These are phyloP conservation scores for Batkoa obscura DNA, from an alignment of 371 early-diverging fungal species.

Conservation along the genomic window DNA sequence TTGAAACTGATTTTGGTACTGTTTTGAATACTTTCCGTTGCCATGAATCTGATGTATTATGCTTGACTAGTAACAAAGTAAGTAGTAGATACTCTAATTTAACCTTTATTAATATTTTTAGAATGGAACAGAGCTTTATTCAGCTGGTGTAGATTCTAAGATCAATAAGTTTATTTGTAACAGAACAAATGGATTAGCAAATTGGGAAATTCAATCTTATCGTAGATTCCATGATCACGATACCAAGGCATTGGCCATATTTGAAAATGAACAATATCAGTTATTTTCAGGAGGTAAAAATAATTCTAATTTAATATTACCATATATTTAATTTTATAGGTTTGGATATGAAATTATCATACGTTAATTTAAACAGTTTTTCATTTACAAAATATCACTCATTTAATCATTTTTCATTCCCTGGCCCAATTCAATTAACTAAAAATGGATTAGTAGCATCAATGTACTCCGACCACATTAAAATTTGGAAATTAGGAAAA, in stretches of 20 bases:
- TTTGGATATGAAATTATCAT: not conserved
- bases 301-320: too few relatives aligned
- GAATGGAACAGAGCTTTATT: constrained; percentile 51
- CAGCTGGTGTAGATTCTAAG: constrained; percentile 79
- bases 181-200: not conserved
- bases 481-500: constrained; percentile 7
- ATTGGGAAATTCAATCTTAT: constrained; percentile 9
- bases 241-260: constrained; percentile 13
- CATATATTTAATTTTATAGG: not conserved
- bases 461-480: not conserved
- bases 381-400: not conserved
- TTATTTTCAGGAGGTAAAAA: too few relatives aligned
- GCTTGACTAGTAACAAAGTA: constrained; percentile 39
- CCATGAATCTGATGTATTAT: constrained; percentile 76
- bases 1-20: constrained; percentile 53
- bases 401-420: not conserved
- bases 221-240: constrained; percentile 12
- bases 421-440: not conserved
- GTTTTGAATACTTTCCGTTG: constrained; percentile 42
- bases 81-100: not conserved
- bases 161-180: constrained; percentile 36
- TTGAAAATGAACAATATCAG: not conserved
- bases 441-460: constrained; percentile 1
- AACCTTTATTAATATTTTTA: constrained; percentile 5
- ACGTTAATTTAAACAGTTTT: not conserved